Evolutionary conservation across 345 rosid species (phyloP).

Genomic region (Alliaria petiolata): DNA sequence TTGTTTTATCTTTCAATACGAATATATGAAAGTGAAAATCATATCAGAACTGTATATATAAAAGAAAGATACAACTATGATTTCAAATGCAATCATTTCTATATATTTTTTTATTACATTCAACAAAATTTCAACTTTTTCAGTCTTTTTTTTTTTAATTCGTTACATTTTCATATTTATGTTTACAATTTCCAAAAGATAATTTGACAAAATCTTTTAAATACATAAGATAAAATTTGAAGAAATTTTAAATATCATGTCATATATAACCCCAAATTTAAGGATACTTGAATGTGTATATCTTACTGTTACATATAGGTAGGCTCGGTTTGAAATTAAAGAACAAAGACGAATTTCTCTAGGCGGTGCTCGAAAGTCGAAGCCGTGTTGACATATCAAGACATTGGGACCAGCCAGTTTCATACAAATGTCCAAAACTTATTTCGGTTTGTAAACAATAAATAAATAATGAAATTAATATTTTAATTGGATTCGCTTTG

Average conservation of each 20-base stretch:
- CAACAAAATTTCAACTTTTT: not conserved
- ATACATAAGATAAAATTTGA: not conserved
- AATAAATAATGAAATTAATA: not conserved
- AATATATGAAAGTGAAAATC: too few species aligned
- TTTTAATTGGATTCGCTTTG: constrained; percentile 1
- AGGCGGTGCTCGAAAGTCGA: constrained; percentile 30
- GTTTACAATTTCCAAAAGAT: too few species aligned
- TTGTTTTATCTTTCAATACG: not conserved
- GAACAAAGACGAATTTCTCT: not conserved
- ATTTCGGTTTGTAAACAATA: constrained; percentile 14
- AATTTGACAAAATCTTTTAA: not conserved
- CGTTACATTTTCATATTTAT: too few species aligned
- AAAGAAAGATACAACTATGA: not conserved
- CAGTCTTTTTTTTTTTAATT: too few species aligned
- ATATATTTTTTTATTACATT: not conserved
- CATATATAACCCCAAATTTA: not conserved
- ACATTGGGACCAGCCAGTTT: constrained; percentile 18
- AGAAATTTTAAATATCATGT: not conserved
- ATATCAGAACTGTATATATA: too few species aligned
- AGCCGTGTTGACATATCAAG: constrained; percentile 14
- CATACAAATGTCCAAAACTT: constrained; percentile 15
- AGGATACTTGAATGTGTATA: too few species aligned
- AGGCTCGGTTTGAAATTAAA: not conserved
- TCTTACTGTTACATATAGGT: not conserved
- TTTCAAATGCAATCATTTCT: not conserved